Percentiles rank a stretch among this genome's conserved stretches.
These are phyloP conservation scores for Tulasnella sp. DNA, from an alignment of 768 basidiomycete species.

Conservation along the genomic window DNA sequence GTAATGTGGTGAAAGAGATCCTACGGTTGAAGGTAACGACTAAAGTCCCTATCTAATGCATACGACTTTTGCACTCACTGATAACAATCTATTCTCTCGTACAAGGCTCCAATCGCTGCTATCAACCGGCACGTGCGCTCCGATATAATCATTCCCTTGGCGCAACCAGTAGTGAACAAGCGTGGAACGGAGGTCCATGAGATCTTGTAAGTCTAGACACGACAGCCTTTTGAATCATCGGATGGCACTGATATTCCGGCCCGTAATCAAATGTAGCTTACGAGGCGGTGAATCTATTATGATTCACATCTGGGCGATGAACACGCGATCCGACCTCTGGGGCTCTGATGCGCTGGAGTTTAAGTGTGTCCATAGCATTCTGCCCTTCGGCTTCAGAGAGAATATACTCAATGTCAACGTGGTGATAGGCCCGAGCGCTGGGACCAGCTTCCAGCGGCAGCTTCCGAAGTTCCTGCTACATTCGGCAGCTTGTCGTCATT, in stretches of 20 bases:
- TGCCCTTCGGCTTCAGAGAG: neutral
- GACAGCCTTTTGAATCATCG: too few relatives aligned
- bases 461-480: neutral
- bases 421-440: constrained; percentile 6
- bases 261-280: constrained; percentile 15
- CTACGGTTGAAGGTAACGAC: too few relatives aligned
- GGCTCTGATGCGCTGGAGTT: constrained; percentile 48
- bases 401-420: too few relatives aligned
- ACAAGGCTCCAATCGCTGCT: neutral
- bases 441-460: neutral
- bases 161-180: constrained; percentile 6
- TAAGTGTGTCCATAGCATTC: constrained; percentile 12
- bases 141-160: constrained; percentile 12
- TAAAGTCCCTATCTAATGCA: too few relatives aligned
- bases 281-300: constrained; percentile 29
- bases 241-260: too few relatives aligned
- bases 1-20: constrained; percentile 33
- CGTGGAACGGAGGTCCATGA: neutral
- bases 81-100: too few relatives aligned
- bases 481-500: neutral
- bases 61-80: too few relatives aligned
- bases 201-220: constrained; percentile 7
- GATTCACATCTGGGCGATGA: constrained; percentile 43
- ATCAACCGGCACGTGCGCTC: neutral
- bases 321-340: constrained; percentile 45